phyloP scores from a whole-genome alignment of 805 yeast genomes.

The Metschnikowia lochheadii region DNA sequence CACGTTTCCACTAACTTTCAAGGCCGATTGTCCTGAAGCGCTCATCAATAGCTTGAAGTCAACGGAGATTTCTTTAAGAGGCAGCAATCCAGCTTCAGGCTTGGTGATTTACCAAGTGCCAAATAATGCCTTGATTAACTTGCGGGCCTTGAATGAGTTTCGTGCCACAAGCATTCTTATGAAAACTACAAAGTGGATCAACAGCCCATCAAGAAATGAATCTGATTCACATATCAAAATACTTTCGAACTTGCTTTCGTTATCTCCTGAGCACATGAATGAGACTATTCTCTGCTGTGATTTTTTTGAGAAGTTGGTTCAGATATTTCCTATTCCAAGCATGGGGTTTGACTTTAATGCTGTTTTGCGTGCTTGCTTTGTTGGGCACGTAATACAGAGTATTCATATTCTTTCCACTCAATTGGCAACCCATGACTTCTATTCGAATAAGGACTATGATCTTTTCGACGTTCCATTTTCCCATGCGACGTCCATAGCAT shows the following conservation, averaged over 20 bases:
- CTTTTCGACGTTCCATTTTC: conserved; percentile 38
- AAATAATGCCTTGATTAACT: conserved; percentile 54
- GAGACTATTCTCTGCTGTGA: conserved; percentile 40
- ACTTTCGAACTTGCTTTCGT: conserved; percentile 31
- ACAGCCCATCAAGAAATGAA: conserved; percentile 19
- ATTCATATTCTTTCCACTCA: conserved; percentile 24
- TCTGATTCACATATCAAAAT: conserved; percentile 31
- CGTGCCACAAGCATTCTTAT: conserved; percentile 31
- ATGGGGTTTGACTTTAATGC: conserved; percentile 44
- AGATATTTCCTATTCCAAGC: conserved; percentile 45
- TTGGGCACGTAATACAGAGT: conserved; percentile 51
- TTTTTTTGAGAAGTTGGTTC: conserved; percentile 51
- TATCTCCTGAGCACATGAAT: conserved; percentile 32
- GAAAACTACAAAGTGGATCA: conserved; percentile 36
- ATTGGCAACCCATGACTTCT: conserved; percentile 25
- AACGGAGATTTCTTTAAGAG: conserved; percentile 63
- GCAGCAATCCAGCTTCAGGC: conserved; percentile 36
- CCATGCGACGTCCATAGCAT: conserved; percentile 18
- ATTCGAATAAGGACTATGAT: conserved; percentile 20
- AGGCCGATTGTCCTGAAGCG: conserved; percentile 32
- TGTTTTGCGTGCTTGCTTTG: conserved; percentile 46
- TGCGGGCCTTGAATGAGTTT: conserved; percentile 47
- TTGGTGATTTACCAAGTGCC: conserved; percentile 55
- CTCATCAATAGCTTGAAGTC: conserved; percentile 59
- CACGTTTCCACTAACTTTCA: conserved; percentile 36